These are phyloP conservation scores for Diutina catenulata DNA, from an alignment of 1,139 yeast genomes.

Conservation along the genomic window DNA sequence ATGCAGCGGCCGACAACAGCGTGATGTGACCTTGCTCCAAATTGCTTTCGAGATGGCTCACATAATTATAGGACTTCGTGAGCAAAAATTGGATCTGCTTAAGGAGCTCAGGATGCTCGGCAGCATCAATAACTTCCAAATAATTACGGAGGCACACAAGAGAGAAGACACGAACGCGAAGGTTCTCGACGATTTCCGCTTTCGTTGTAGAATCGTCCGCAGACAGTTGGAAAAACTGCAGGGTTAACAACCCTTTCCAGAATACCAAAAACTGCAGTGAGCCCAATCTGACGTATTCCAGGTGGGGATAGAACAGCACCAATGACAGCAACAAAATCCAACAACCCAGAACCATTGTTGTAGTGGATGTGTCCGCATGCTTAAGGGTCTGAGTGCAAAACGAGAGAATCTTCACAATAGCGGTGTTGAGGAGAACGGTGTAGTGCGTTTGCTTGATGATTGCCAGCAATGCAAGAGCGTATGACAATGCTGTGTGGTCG, in stretches of 20 bases:
- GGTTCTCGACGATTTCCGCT: conserved; percentile 24
- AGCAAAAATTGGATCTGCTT: conserved; percentile 31
- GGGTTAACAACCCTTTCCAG: conserved; percentile 74
- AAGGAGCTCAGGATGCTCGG: conserved; percentile 20
- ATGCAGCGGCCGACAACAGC: conserved; percentile 16
- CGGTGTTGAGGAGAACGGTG: conserved; percentile 27
- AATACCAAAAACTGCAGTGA: conserved; percentile 64
- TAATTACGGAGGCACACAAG: conserved; percentile 34
- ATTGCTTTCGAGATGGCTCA: conserved; percentile 23
- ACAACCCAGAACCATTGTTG: conserved; percentile 13
- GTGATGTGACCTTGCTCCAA: conserved; percentile 24
- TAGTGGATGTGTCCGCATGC: conserved; percentile 14
- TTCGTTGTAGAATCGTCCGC: conserved; percentile 10
- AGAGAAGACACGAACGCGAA: conserved; percentile 36
- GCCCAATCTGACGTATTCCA: conserved; percentile 53
- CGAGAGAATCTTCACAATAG: conserved; percentile 31
- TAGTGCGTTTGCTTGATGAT: conserved; percentile 28
- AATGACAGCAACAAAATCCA: conserved; percentile 70
- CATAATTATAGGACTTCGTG: conserved; percentile 30
- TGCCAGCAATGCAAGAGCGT: conserved; percentile 27
- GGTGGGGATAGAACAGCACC: conserved; percentile 53
- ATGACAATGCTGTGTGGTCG: conserved; percentile 19
- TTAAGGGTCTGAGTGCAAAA: conserved; percentile 38
- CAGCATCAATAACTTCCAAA: conserved; percentile 16
- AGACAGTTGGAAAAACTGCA: conserved; percentile 13